Conservation (phyloP, 2,329 filamentous ascomycete species). For the Sordariomycetes sp. region DNA sequence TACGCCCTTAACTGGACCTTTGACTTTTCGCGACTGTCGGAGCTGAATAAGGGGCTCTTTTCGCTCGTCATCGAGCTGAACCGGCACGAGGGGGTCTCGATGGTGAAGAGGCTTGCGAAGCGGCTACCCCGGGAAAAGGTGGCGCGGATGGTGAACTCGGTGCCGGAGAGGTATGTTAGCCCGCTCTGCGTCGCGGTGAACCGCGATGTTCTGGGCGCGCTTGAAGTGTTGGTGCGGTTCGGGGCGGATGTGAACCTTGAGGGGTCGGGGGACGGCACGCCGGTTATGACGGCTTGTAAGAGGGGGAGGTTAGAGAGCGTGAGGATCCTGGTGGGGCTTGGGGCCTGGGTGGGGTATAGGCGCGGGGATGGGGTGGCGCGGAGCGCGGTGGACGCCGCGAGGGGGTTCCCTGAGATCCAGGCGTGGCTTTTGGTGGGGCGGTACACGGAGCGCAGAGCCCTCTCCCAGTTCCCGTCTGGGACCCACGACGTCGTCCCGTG, state of each 20-base stretch:
- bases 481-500: not conserved
- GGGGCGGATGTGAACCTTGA: conserved; percentile 7
- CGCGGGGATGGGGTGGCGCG: not conserved
- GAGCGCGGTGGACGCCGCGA: conserved; percentile 6
- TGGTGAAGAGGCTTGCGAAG: conserved; percentile 3
- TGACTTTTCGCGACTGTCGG: conserved; percentile 5
- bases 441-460: not conserved
- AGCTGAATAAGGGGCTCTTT: conserved; percentile 3
- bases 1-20: conserved; percentile 74
- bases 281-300: conserved; percentile 8
- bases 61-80: conserved; percentile 3
- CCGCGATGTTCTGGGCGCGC: conserved; percentile 2
- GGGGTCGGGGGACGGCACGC: conserved; percentile 7
- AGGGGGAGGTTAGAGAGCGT: conserved; percentile 4
- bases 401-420: conserved; percentile 4
- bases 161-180: not conserved
- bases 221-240: conserved; percentile 6
- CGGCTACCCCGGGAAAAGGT: conserved; percentile 3
- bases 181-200: conserved; percentile 1
- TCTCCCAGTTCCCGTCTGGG: not conserved
- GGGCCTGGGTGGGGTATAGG: conserved; percentile 6
- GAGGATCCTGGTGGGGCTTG: conserved; percentile 4
- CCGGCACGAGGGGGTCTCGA: not conserved
- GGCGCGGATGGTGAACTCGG: not conserved
- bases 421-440: conserved; percentile 9